Conservation (phyloP, 2,329 filamentous ascomycete species). For the Pyricularia sp. region DNA sequence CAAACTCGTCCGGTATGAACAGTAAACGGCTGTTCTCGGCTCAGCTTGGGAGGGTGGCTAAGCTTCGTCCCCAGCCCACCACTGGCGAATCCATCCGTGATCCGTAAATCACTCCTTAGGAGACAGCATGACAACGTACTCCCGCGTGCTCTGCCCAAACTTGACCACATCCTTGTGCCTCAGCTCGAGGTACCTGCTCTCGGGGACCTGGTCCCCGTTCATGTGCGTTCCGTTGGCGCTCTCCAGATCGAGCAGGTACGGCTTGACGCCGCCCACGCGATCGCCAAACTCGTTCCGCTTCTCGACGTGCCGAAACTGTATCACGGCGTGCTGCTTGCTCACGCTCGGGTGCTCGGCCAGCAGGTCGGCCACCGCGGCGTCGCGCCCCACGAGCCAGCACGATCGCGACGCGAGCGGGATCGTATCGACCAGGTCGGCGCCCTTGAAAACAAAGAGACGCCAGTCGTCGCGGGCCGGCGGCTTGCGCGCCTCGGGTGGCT, state of each 20-base stretch:
- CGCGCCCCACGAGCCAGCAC: constrained; percentile 86
- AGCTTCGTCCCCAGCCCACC: background rate
- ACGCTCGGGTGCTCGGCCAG: constrained; percentile 82
- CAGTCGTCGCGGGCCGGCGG: constrained; percentile 69
- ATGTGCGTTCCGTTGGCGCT: constrained; percentile 84
- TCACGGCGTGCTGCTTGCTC: constrained; percentile 90
- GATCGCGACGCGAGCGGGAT: constrained; percentile 66
- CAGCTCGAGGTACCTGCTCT: constrained; percentile 76
- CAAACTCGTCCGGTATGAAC: background rate
- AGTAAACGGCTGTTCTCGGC: background rate
- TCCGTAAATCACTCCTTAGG: constrained; percentile 27
- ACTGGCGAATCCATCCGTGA: background rate
- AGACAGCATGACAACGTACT: constrained; percentile 90
- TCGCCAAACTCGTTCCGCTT: constrained; percentile 83
- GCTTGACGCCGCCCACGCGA: constrained; percentile 66
- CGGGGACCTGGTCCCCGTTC: constrained; percentile 65
- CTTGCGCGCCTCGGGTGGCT: constrained; percentile 86
- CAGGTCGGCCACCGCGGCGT: constrained; percentile 72
- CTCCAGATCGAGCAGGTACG: constrained; percentile 89
- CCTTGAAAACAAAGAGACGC: constrained; percentile 92
- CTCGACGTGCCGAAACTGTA: constrained; percentile 83
- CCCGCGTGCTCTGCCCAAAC: constrained; percentile 80
- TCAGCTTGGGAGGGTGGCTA: background rate
- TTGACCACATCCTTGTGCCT: constrained; percentile 80
- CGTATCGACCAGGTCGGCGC: constrained; percentile 68